phyloP scores from a whole-genome alignment of 2,329 filamentous ascomycete species.

The Aspergillaceae sp. region DNA sequence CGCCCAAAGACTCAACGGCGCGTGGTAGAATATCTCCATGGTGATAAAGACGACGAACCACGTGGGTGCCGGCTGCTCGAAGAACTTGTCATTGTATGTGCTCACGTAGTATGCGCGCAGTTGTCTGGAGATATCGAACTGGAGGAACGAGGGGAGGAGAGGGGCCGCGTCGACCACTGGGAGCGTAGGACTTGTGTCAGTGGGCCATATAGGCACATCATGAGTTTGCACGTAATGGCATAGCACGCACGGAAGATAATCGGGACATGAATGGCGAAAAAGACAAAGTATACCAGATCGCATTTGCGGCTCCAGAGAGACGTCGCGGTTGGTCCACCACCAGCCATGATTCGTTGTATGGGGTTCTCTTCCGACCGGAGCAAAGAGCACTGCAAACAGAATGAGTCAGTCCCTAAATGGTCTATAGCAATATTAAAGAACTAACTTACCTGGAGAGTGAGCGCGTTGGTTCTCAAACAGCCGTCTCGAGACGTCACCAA shows the following conservation, averaged over 20 bases:
- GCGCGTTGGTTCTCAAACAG: too few species aligned
- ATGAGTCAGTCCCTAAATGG: neutral
- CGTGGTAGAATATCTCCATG: constrained; percentile 54
- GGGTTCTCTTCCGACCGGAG: neutral
- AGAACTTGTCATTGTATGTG: constrained; percentile 57
- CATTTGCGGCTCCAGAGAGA: constrained; percentile 27
- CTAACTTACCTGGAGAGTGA: too few species aligned
- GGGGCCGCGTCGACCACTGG: constrained; percentile 53
- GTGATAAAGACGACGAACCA: constrained; percentile 53
- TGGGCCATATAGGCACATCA: neutral
- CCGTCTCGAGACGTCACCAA: neutral
- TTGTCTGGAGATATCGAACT: constrained; percentile 40
- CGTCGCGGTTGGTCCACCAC: constrained; percentile 4
- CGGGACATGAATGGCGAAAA: constrained; percentile 55
- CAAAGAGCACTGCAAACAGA: neutral
- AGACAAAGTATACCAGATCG: constrained; percentile 42
- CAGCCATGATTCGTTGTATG: constrained; percentile 1
- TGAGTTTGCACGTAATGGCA: neutral
- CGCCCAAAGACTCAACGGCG: constrained; percentile 54
- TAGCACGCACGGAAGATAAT: constrained; percentile 49
- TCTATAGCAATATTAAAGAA: too few species aligned
- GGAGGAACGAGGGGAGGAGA: constrained; percentile 48
- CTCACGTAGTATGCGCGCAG: constrained; percentile 51
- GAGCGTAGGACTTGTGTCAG: neutral
- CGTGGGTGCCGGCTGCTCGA: constrained; percentile 44